Evolutionary conservation across 2,329 filamentous ascomycete species (phyloP).

Genomic region (Aspergillus versicolor): DNA sequence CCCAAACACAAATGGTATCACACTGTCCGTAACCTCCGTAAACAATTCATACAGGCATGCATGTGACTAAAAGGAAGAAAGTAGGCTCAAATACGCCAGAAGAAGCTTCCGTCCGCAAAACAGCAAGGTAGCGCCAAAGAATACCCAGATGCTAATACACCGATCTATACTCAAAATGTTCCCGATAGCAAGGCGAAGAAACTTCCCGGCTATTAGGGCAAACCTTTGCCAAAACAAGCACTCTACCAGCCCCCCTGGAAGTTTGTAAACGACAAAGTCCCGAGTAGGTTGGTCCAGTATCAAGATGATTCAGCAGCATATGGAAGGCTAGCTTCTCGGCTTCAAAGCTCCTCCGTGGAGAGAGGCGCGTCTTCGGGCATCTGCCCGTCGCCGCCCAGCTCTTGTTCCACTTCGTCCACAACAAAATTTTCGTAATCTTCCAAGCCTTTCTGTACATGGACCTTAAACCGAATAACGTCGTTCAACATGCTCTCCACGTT

Average conservation of each 20-base stretch:
- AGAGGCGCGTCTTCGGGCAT: constrained; percentile 28
- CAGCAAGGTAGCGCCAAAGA: not conserved
- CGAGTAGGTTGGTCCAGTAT: not conserved
- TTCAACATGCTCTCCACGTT: constrained; percentile 95
- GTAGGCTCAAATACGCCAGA: not conserved
- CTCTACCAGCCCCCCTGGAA: not conserved
- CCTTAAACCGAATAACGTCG: constrained; percentile 97
- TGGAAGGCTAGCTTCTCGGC: not conserved
- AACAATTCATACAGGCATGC: constrained; percentile 2
- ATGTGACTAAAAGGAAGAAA: not conserved
- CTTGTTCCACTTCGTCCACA: constrained; percentile 85
- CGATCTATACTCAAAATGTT: not conserved
- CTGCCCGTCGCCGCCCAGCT: constrained; percentile 65
- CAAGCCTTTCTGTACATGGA: constrained; percentile 87
- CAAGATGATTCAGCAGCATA: not conserved
- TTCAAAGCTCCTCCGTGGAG: constrained; percentile 13
- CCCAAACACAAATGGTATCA: constrained; percentile 10
- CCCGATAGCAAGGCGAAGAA: not conserved
- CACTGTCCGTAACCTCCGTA: constrained; percentile 1
- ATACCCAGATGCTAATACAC: not conserved
- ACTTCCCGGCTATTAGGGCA: not conserved
- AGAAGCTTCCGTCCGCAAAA: not conserved
- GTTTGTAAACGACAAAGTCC: not conserved
- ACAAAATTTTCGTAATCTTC: constrained; percentile 96
- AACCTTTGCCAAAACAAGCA: not conserved